Conservation (phyloP, 306 rosid species). For the Prinsepia uniflora region DNA sequence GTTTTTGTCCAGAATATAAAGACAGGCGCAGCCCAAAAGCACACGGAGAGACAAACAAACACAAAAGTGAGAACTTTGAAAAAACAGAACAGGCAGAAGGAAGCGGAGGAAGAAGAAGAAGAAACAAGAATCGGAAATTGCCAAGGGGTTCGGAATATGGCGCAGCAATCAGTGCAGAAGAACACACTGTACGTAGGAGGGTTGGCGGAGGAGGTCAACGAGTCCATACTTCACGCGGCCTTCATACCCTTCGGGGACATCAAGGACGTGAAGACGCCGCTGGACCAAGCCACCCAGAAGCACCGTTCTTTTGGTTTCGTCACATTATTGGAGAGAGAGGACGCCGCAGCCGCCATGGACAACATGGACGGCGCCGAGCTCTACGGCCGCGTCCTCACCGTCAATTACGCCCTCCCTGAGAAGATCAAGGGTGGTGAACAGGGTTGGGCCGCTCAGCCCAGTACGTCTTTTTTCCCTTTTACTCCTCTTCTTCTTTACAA, state of each 20-base stretch:
- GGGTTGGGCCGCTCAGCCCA: constrained; percentile 99
- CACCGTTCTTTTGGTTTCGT: constrained; percentile 97
- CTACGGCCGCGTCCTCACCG: constrained; percentile 94
- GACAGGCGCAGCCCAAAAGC: background rate
- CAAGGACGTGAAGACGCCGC: constrained; percentile 88
- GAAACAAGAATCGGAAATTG: background rate
- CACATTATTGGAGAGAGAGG: constrained; percentile 85
- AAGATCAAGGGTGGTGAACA: constrained; percentile 92
- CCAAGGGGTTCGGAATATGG: constrained; percentile 29
- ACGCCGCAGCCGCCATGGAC: constrained; percentile 92
- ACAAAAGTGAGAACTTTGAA: background rate
- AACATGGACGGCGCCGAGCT: constrained; percentile 98
- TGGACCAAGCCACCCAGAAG: constrained; percentile 94
- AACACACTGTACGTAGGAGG: constrained; percentile 91
- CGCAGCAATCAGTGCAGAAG: constrained; percentile 90
- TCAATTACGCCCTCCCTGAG: constrained; percentile 89
- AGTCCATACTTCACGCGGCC: constrained; percentile 72
- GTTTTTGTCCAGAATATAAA: too few relatives aligned
- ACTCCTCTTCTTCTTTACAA: constrained; percentile 3
- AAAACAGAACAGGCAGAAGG: background rate
- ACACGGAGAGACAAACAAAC: background rate
- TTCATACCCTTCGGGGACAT: constrained; percentile 94
- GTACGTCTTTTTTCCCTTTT: constrained; percentile 30
- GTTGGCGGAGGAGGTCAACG: constrained; percentile 89
- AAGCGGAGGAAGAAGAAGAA: background rate